Evolutionary conservation across 805 yeast species (phyloP).

Genomic region (Wickerhamomyces strasburgensis): DNA sequence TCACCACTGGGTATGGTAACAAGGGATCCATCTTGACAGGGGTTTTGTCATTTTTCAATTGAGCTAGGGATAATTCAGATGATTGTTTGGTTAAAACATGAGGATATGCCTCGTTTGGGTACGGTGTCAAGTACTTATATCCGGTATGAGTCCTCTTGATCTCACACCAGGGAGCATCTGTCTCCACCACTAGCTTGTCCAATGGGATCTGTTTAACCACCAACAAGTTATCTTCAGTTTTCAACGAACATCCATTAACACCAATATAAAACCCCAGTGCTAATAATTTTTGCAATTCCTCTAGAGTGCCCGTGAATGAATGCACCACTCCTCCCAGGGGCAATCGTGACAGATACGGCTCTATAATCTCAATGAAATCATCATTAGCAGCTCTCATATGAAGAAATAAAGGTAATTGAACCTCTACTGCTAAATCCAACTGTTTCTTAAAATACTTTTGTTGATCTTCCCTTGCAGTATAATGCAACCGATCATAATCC

Average conservation of each 20-base stretch:
- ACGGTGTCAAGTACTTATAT: constrained; percentile 46
- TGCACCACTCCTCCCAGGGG: constrained; percentile 73
- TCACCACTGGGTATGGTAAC: constrained; percentile 59
- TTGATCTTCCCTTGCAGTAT: constrained; percentile 67
- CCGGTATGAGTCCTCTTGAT: constrained; percentile 79
- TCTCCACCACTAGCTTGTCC: constrained; percentile 72
- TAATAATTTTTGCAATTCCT: constrained; percentile 57
- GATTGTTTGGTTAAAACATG: constrained; percentile 20
- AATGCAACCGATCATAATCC: constrained; percentile 86
- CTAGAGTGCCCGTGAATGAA: constrained; percentile 81
- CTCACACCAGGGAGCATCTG: constrained; percentile 99
- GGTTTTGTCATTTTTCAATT: constrained; percentile 6
- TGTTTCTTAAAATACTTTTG: constrained; percentile 63
- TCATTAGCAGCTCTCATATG: constrained; percentile 86
- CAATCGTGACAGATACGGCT: constrained; percentile 43
- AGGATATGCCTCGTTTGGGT: constrained; percentile 58
- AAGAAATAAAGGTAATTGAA: constrained; percentile 72
- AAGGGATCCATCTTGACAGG: constrained; percentile 38
- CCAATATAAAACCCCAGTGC: constrained; percentile 66
- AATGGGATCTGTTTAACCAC: constrained; percentile 68
- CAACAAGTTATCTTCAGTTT: constrained; percentile 64
- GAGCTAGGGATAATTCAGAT: constrained; percentile 10
- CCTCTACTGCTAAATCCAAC: constrained; percentile 55
- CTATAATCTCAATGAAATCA: constrained; percentile 64
- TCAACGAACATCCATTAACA: constrained; percentile 89